Base-by-base conservation (phyloP, 805 yeast species). In the Babjeviella inositovora region DNA sequence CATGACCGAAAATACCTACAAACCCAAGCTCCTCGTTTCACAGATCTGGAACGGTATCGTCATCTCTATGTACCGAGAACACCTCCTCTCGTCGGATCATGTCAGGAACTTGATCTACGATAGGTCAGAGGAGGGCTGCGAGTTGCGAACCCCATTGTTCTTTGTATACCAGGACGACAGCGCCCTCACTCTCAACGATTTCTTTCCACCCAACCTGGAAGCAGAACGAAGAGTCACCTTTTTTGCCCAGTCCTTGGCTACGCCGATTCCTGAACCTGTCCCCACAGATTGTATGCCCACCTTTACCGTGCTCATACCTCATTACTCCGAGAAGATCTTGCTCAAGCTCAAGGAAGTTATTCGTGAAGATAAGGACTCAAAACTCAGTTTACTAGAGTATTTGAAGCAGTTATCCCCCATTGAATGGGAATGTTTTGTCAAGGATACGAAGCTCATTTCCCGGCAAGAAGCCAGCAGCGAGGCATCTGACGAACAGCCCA, bases 271-370 rank as follows among this genome's bases (percentile, higher is more conserved):
- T 32, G 98, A 90, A 58, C 97, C 99, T 32, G 63, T 90, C 45
- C 98, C 99, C 20, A 97, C 92, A 37, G 98, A 90, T 54, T 87
- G 87, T 63, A 90, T 90, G 98, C 99, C 99, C 34, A 87, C 97
- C 8, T 90, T 90, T 53, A 85, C 98, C 18, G 97, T 90, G 12
- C 61, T 87, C 51, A 77, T 87, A 36, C 97, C 98, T 42, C 98
- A 87, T 51, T 87, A 87, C 54, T 63, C 90, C 34, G 98, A 87
- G 58, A 87, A 84, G 70, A 87, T 87, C 32, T 61, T 85, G 38
- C 57, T 87, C 23, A 81, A 95, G n/a, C 60, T 90, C 41, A 76
- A 92, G 48, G 98, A 87, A 53, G 84, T 90, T 44, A 87, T 90
- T 39, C 75, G 93, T 43, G 97, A 87, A 57, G 97, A 90, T 50